These are phyloP conservation scores for Fusarium coffeatum DNA, from an alignment of 2,329 filamentous ascomycete species.

Conservation along the genomic window DNA sequence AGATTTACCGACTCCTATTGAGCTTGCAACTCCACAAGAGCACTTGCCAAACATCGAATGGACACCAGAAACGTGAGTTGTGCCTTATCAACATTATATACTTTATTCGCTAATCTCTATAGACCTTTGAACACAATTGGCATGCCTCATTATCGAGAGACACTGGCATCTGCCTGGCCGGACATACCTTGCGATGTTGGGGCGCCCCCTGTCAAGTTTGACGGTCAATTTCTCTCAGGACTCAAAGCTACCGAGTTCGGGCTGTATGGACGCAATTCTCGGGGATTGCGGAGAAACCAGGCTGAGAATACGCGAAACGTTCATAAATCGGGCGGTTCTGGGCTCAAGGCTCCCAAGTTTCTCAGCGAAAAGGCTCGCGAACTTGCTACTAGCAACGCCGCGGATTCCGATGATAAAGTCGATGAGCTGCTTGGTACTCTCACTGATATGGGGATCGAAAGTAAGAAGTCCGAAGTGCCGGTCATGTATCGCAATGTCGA, in stretches of 20 bases:
- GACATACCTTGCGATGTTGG: conserved; percentile 87
- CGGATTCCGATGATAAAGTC: conserved; percentile 56
- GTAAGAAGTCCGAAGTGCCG: conserved; percentile 83
- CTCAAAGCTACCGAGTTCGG: conserved; percentile 81
- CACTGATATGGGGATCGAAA: conserved; percentile 76
- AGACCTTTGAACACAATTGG: conserved; percentile 87
- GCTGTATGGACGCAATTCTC: conserved; percentile 80
- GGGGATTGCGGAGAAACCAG: conserved; percentile 81
- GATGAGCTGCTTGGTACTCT: conserved; percentile 73
- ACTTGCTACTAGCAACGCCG: conserved; percentile 59
- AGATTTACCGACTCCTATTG: conserved; percentile 80
- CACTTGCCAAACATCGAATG: conserved; percentile 72
- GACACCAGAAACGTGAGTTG: conserved; percentile 73
- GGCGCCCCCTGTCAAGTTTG: conserved; percentile 80
- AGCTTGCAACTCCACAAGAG: conserved; percentile 77
- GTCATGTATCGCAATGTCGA: conserved; percentile 93
- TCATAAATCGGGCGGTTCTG: conserved; percentile 69
- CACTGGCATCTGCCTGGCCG: conserved; percentile 89
- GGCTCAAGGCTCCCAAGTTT: conserved; percentile 84
- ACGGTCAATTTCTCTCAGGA: conserved; percentile 74
- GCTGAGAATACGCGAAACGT: conserved; percentile 78
- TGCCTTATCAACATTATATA: no score
- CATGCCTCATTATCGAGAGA: conserved; percentile 92
- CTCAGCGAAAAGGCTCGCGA: conserved; percentile 92
- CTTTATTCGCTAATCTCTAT: conserved; percentile 8